A percentile compares a stretch with the other conserved stretches of the same genome.
phyloP scores from a whole-genome alignment of 1,284 basidiomycete species.

The Puccinia horiana region DNA sequence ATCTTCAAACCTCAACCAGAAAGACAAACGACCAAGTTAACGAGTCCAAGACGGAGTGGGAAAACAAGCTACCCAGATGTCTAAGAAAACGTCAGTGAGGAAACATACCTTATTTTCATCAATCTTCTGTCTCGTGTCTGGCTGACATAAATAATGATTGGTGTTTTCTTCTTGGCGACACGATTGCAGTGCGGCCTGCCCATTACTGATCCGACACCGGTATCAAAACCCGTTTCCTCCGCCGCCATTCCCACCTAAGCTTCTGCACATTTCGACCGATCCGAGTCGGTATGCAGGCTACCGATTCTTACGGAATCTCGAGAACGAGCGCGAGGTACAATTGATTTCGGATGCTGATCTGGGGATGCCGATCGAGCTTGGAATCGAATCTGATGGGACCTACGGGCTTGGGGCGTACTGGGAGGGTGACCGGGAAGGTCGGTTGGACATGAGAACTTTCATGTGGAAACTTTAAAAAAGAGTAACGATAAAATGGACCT shows the following conservation, averaged over 20 bases:
- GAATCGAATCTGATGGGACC: constrained; percentile 67
- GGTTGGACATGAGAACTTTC: background rate
- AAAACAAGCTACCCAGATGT: constrained; percentile 20
- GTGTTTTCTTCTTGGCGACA: too few species aligned
- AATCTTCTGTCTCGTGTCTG: background rate
- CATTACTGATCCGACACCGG: constrained; percentile 80
- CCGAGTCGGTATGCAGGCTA: constrained; percentile 80
- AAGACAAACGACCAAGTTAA: background rate
- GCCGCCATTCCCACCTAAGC: constrained; percentile 90
- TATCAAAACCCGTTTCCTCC: constrained; percentile 88
- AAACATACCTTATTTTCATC: background rate
- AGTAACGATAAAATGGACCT: constrained; percentile 66
- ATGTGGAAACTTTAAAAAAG: background rate
- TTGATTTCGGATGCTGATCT: constrained; percentile 93
- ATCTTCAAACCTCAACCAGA: too few species aligned
- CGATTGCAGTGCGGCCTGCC: constrained; percentile 21
- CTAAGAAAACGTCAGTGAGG: constrained; percentile 27
- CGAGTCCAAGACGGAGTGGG: background rate
- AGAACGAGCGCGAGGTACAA: constrained; percentile 75
- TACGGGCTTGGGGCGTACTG: constrained; percentile 63
- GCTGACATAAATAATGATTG: background rate
- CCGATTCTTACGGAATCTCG: constrained; percentile 76
- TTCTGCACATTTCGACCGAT: constrained; percentile 81
- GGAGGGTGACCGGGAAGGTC: constrained; percentile 65
- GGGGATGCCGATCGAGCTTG: constrained; percentile 87